Evolutionary conservation across 2,329 filamentous ascomycete species (phyloP).

Genomic region (Phialophora expanda): DNA sequence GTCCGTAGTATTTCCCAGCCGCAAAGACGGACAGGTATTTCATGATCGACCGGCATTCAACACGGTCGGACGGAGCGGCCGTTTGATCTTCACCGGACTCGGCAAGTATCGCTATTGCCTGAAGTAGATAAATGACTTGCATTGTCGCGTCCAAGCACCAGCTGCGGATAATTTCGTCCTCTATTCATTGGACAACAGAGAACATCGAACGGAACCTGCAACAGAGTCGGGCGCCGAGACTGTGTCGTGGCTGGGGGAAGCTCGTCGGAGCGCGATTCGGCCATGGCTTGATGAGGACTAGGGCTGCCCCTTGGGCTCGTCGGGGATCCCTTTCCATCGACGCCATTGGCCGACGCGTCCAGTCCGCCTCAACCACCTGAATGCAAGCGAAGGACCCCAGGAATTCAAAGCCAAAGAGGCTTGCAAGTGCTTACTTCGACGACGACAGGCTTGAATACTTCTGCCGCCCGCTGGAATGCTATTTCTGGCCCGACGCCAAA

Average conservation of each 20-base stretch:
- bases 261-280: neutral
- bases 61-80: neutral
- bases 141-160: neutral
- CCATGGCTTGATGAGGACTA: neutral
- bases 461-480: constrained; percentile 2
- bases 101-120: neutral
- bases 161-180: neutral
- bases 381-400: neutral
- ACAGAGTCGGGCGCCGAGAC: neutral
- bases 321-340: neutral
- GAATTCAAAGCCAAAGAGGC: constrained; percentile 1
- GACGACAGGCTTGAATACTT: constrained; percentile 1
- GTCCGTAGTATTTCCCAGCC: neutral
- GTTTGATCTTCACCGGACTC: neutral
- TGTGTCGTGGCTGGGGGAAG: neutral
- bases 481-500: neutral
- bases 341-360: constrained; percentile 4
- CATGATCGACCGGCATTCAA: neutral
- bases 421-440: constrained; percentile 9
- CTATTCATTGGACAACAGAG: neutral
- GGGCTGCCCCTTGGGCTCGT: neutral
- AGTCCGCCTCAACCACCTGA: neutral
- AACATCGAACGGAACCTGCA: neutral
- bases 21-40: too few relatives aligned
- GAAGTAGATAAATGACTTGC: neutral